Base-by-base conservation (phyloP, 345 rosid species). In the Syzygium grande region DNA sequence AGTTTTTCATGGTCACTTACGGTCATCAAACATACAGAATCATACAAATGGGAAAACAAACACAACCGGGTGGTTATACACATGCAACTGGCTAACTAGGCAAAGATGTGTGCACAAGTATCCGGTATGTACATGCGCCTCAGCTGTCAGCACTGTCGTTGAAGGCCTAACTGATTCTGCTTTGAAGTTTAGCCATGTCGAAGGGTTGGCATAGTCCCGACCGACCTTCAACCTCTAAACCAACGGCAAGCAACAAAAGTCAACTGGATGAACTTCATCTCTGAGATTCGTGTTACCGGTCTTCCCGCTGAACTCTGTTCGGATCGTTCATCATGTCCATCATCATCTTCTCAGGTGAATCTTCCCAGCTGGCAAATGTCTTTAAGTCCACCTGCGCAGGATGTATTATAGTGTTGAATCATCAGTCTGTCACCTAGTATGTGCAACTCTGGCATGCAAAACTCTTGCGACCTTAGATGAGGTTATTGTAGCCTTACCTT, bases 291-390 rank as follows among this genome's bases (percentile, higher is more conserved):
- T 29, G 23, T 86, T 34, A 95, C 58, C 97, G 95, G 21, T 96
- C 98, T 89, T 95, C 98, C 87, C 93, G 91, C 85, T 46, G 63
- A 73, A 94, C 94, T 52, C 87, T 87, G 91, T 94, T 93, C 0
- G 95, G 95, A 86, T 96, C 88, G 17, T 93, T 92, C 85, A 94
- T 86, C 97, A 97, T 94, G 83, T 94, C 96, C 98, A 93, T 93
- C 97, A 95, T 95, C 96, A 96, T 93, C 92, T 96, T 97, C 95
- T 96, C 96, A 5, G 99, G 99, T 41, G 99, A 97, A 88, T 97
- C 97, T 86, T 95, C 98, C 98, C 99, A 96, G 58, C 84, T 95
- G 49, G 97, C 90, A 91, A 95, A 96, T 30, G 93, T 93, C 91
- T 96, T 97, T 91, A 97, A 85, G 90, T 97, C 98, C 29, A 97